These are phyloP conservation scores for Ascochyta rabiei DNA, from an alignment of 2,329 filamentous ascomycete species.

Conservation along the genomic window DNA sequence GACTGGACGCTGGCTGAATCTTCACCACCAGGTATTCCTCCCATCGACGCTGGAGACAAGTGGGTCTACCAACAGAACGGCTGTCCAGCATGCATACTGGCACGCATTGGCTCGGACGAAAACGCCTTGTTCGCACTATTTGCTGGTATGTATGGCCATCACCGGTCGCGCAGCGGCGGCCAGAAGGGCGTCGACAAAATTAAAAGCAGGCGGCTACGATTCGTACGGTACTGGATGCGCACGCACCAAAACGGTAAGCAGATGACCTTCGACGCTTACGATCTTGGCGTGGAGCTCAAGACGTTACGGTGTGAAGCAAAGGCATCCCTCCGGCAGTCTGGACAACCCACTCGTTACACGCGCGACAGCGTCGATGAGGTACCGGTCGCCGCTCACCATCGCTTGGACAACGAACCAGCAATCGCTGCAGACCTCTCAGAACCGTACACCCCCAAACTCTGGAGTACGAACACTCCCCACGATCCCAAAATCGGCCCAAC, in stretches of 20 bases:
- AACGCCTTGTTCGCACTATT: slow-evolving; percentile 33
- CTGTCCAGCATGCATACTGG: slow-evolving; percentile 41
- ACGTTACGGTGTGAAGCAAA: slow-evolving; percentile 8
- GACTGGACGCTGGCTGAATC: slow-evolving; percentile 22
- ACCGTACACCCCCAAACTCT: not conserved
- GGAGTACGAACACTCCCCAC: not conserved
- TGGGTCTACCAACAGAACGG: slow-evolving; percentile 31
- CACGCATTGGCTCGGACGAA: slow-evolving; percentile 35
- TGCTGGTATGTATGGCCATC: slow-evolving; percentile 33
- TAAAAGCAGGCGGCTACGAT: slow-evolving; percentile 29
- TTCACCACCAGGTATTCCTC: slow-evolving; percentile 24
- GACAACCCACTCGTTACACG: not conserved
- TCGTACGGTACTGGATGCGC: slow-evolving; percentile 35
- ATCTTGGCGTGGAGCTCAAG: slow-evolving; percentile 32
- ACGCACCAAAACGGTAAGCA: slow-evolving; percentile 12
- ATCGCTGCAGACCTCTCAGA: not conserved
- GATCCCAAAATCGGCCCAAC: not conserved
- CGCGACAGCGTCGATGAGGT: not conserved
- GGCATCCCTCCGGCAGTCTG: not conserved
- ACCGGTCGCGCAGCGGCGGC: slow-evolving; percentile 7
- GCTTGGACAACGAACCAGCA: not conserved
- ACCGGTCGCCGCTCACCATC: not conserved
- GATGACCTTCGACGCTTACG: slow-evolving; percentile 22
- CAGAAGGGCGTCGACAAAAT: slow-evolving; percentile 14
- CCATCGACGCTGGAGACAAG: slow-evolving; percentile 20